Conservation (phyloP, 208 protist species). For the Naegleria gruberi region DNA sequence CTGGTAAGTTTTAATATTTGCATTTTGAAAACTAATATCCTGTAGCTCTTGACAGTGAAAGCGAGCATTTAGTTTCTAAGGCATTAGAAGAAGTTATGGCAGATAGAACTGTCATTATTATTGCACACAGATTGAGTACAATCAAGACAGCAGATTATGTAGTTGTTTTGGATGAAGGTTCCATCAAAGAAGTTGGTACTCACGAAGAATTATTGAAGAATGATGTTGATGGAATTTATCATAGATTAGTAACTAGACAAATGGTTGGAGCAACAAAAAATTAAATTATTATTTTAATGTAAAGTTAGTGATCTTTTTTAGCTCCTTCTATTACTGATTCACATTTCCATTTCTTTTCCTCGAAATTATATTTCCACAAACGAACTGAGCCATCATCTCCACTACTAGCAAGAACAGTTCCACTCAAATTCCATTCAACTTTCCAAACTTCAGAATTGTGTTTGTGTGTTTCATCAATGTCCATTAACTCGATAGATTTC, state of each 20-base stretch:
- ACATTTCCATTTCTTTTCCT: not conserved
- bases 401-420: slow-evolving; percentile 52
- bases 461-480: slow-evolving; percentile 32
- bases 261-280: not conserved
- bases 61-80: slow-evolving; percentile 20
- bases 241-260: slow-evolving; percentile 23
- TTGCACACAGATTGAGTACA: slow-evolving; percentile 65
- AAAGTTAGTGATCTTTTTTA: too few relatives aligned
- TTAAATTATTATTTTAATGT: not conserved
- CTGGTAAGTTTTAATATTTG: too few relatives aligned
- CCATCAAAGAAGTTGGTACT: slow-evolving; percentile 55
- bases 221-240: slow-evolving; percentile 30
- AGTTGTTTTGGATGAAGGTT: slow-evolving; percentile 66
- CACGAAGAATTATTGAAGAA: slow-evolving; percentile 17
- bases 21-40: not conserved
- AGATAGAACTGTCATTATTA: slow-evolving; percentile 57
- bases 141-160: slow-evolving; percentile 46
- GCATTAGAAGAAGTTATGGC: not conserved
- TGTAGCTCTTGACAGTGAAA: slow-evolving; percentile 16
- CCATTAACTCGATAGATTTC: not conserved
- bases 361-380: not conserved
- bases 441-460: slow-evolving; percentile 54
- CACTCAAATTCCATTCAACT: slow-evolving; percentile 66
- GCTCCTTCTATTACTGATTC: not conserved
- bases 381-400: not conserved